Conservation (phyloP, 768 basidiomycete species). For the Lentinula detonsa region DNA sequence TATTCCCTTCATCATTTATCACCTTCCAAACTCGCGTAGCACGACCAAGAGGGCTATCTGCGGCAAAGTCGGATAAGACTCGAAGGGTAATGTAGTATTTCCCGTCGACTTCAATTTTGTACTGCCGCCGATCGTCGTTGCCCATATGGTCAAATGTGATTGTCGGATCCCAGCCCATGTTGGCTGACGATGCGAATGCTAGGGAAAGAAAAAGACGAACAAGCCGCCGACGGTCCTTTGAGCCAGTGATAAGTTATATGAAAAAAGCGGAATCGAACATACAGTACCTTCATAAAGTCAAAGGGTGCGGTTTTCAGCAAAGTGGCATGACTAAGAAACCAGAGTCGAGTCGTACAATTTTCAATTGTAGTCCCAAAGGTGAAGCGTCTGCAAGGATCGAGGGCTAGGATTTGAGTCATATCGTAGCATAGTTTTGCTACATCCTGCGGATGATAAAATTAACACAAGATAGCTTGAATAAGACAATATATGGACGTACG, state of each 20-base stretch:
- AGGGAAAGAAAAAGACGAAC: background rate
- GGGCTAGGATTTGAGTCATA: background rate
- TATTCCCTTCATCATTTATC: background rate
- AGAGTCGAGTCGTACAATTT: background rate
- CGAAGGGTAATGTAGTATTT: background rate
- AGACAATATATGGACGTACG: background rate
- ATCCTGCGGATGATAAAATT: background rate
- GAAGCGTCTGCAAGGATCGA: background rate
- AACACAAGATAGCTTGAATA: background rate
- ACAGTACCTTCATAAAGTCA: background rate
- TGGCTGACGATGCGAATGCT: background rate
- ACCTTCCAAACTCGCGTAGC: background rate
- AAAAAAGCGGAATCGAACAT: background rate
- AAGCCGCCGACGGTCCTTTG: background rate
- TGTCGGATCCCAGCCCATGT: background rate
- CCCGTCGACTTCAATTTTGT: background rate
- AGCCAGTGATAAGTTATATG: background rate
- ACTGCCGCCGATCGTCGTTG: background rate
- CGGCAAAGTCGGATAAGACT: background rate
- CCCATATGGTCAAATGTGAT: background rate
- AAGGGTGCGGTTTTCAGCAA: background rate
- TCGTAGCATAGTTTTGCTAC: background rate
- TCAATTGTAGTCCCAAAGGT: background rate
- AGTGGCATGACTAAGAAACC: background rate
- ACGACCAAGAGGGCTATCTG: background rate